These are phyloP conservation scores for Brettanomyces sp. DNA, from an alignment of 805 yeast genomes.

Conservation along the genomic window DNA sequence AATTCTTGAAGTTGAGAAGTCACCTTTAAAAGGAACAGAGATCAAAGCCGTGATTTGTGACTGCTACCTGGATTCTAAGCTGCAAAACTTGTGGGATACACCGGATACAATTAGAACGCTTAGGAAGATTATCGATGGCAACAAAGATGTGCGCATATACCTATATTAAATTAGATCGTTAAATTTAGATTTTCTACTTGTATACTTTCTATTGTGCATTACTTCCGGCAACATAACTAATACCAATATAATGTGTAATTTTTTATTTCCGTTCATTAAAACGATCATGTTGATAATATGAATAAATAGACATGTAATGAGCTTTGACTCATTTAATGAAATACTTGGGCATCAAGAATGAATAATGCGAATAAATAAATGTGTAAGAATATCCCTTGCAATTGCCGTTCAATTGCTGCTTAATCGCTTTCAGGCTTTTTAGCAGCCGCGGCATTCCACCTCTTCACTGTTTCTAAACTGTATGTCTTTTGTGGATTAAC, in stretches of 20 bases:
- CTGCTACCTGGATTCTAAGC: slow-evolving; percentile 51
- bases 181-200: background rate
- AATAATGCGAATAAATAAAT: too few relatives aligned
- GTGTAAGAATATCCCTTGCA: too few relatives aligned
- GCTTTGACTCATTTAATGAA: background rate
- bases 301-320: slow-evolving; percentile 4
- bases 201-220: background rate
- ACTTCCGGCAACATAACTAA: background rate
- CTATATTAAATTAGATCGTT: slow-evolving; percentile 29
- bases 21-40: slow-evolving; percentile 31
- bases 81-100: slow-evolving; percentile 52
- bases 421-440: slow-evolving; percentile 4
- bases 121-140: slow-evolving; percentile 26
- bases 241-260: too few relatives aligned
- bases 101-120: slow-evolving; percentile 35
- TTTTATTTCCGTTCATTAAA: too few relatives aligned
- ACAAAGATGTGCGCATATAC: slow-evolving; percentile 39
- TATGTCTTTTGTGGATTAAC: slow-evolving; percentile 28
- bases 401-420: too few relatives aligned
- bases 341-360: background rate
- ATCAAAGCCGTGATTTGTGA: slow-evolving; percentile 52
- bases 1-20: slow-evolving; percentile 34
- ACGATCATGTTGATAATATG: background rate
- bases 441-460: slow-evolving; percentile 41
- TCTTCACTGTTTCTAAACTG: slow-evolving; percentile 29